These are phyloP conservation scores for Candida pseudofarinosa DNA, from an alignment of 805 yeast species.

Conservation along the genomic window DNA sequence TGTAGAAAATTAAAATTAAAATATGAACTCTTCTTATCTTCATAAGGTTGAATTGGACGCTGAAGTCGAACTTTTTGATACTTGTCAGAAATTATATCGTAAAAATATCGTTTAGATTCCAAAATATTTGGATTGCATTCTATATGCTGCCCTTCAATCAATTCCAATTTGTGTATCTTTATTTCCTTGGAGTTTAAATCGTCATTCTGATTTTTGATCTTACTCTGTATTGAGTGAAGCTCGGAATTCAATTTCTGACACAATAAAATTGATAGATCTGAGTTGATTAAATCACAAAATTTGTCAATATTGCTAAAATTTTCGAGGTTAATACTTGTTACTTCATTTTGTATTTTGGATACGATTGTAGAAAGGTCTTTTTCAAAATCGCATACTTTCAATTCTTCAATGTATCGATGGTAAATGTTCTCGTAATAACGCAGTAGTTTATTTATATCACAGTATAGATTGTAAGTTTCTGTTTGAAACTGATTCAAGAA, in stretches of 20 bases:
- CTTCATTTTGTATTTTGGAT: constrained; percentile 11
- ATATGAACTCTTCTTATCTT: too few species aligned
- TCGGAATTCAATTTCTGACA: constrained; percentile 9
- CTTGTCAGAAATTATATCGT: not conserved
- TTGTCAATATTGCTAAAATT: constrained; percentile 13
- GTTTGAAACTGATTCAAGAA: constrained; percentile 21
- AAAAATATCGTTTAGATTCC: not conserved
- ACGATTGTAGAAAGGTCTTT: constrained; percentile 10
- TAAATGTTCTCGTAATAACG: constrained; percentile 14
- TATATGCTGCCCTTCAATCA: not conserved
- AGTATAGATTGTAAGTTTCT: constrained; percentile 15
- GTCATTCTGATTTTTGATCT: not conserved
- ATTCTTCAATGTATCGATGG: constrained; percentile 8
- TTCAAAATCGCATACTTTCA: constrained; percentile 15
- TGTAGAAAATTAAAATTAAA: too few species aligned
- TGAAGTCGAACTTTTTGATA: not conserved
- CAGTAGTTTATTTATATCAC: constrained; percentile 15
- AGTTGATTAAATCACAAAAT: constrained; percentile 20
- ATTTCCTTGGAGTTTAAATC: not conserved
- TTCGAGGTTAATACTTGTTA: constrained; percentile 12
- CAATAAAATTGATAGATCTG: constrained; percentile 18
- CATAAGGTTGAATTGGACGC: not conserved
- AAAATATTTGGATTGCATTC: not conserved
- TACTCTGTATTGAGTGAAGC: not conserved
- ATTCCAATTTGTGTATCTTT: not conserved